phyloP scores from a whole-genome alignment of 1,284 basidiomycete genomes.

The Vanrija humicola region DNA sequence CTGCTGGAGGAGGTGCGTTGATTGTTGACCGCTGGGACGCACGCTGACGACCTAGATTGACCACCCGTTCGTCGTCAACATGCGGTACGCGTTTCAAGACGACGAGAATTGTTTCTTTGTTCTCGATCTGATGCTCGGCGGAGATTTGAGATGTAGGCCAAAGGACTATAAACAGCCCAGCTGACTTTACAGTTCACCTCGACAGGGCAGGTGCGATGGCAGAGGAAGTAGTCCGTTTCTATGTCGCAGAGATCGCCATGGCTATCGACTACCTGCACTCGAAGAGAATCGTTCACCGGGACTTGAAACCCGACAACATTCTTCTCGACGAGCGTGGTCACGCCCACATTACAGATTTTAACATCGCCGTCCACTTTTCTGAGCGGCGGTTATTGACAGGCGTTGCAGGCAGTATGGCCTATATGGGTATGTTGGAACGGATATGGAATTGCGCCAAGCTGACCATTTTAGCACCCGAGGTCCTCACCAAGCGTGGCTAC shows the following conservation, averaged over 20 bases:
- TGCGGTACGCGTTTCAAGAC: constrained; percentile 96
- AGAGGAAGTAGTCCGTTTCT: constrained; percentile 83
- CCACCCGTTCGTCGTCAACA: constrained; percentile 87
- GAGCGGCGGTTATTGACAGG: constrained; percentile 74
- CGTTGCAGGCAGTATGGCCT: constrained; percentile 95
- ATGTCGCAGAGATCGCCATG: constrained; percentile 80
- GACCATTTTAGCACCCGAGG: constrained; percentile 66
- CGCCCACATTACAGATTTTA: constrained; percentile 96
- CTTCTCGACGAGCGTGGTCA: constrained; percentile 87
- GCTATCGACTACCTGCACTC: constrained; percentile 85
- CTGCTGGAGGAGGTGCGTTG: constrained; percentile 77
- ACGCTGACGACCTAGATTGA: constrained; percentile 63
- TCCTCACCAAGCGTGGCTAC: constrained; percentile 67
- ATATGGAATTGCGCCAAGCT: not conserved
- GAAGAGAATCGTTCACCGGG: constrained; percentile 92
- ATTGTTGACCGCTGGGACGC: not conserved
- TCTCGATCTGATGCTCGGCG: constrained; percentile 91
- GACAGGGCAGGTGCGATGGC: constrained; percentile 71
- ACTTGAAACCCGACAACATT: constrained; percentile 96
- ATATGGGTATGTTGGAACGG: constrained; percentile 64
- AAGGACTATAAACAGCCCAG: not conserved
- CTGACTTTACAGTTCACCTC: constrained; percentile 65
- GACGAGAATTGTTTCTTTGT: constrained; percentile 98
- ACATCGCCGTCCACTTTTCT: constrained; percentile 95
- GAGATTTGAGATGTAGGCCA: constrained; percentile 80